Evolutionary conservation across 2,329 filamentous ascomycete genomes (phyloP).

Genomic region (Esteya vermicola): DNA sequence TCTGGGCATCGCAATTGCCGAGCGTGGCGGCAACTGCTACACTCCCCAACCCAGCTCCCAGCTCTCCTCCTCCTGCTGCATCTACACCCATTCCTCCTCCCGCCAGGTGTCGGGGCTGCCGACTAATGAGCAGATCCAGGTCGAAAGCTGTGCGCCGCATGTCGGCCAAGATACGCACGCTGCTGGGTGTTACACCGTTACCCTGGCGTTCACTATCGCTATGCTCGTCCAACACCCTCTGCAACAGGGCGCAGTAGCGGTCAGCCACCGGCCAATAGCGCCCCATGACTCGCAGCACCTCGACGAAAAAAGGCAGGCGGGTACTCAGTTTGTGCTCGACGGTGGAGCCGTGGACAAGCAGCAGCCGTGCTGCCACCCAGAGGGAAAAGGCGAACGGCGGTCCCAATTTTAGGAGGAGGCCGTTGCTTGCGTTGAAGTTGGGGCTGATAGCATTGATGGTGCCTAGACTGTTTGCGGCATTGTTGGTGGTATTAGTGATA

Average conservation of each 20-base stretch:
- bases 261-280: slow-evolving; percentile 74
- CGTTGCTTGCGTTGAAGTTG: slow-evolving; percentile 35
- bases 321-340: slow-evolving; percentile 72
- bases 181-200: slow-evolving; percentile 64
- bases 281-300: slow-evolving; percentile 68
- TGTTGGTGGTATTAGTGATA: background rate
- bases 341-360: slow-evolving; percentile 82
- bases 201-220: slow-evolving; percentile 62
- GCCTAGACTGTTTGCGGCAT: slow-evolving; percentile 44
- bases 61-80: slow-evolving; percentile 4
- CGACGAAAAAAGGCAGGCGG: slow-evolving; percentile 69
- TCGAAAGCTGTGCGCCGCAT: slow-evolving; percentile 88
- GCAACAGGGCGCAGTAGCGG: slow-evolving; percentile 65
- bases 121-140: slow-evolving; percentile 75
- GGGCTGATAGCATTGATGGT: too few relatives aligned
- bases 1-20: slow-evolving; percentile 10
- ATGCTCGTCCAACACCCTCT: slow-evolving; percentile 76
- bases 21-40: background rate
- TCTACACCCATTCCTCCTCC: slow-evolving; percentile 4
- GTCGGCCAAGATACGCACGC: slow-evolving; percentile 75
- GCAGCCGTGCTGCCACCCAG: slow-evolving; percentile 77
- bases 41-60: background rate
- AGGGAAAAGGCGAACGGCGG: slow-evolving; percentile 85
- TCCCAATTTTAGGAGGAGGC: slow-evolving; percentile 65
- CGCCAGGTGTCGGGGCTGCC: slow-evolving; percentile 47